Evolutionary conservation across 169 alveolate species (phyloP).

Genomic region (Babesia caballi): DNA sequence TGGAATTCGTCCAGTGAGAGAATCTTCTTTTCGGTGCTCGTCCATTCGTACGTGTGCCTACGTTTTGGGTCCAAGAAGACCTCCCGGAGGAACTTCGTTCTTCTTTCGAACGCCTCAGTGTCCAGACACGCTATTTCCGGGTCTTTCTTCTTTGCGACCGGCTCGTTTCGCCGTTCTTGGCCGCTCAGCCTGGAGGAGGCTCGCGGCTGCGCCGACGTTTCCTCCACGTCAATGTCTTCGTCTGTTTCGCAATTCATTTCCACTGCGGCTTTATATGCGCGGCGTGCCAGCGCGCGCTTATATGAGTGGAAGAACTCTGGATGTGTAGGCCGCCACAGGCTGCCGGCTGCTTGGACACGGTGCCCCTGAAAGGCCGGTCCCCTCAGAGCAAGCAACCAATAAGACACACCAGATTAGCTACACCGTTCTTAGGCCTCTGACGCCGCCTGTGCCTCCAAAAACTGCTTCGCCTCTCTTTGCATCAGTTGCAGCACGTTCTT

Average conservation of each 20-base stretch:
- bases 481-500: conserved; percentile 73
- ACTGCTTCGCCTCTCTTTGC: conserved; percentile 74
- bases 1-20: conserved; percentile 64
- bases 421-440: background rate
- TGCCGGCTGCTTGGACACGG: too few relatives aligned
- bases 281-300: background rate
- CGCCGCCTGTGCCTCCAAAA: background rate
- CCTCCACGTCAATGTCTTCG: too few relatives aligned
- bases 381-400: background rate
- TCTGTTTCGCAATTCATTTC: too few relatives aligned
- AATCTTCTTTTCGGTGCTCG: conserved; percentile 51
- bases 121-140: conserved; percentile 39
- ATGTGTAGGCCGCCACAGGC: too few relatives aligned
- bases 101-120: conserved; percentile 43
- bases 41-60: conserved; percentile 62
- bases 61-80: conserved; percentile 46
- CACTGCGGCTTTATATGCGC: background rate
- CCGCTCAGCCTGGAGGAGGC: conserved; percentile 8
- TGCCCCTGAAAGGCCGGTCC: too few relatives aligned
- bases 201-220: background rate
- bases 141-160: background rate
- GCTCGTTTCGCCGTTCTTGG: conserved; percentile 17
- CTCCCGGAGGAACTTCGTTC: conserved; percentile 54
- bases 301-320: too few relatives aligned
- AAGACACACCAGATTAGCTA: background rate